Percentiles rank a stretch among this genome's conserved stretches.
Conservation (phyloP, 2,329 filamentous ascomycete genomes). For the Cladophialophora chaetospira region DNA sequence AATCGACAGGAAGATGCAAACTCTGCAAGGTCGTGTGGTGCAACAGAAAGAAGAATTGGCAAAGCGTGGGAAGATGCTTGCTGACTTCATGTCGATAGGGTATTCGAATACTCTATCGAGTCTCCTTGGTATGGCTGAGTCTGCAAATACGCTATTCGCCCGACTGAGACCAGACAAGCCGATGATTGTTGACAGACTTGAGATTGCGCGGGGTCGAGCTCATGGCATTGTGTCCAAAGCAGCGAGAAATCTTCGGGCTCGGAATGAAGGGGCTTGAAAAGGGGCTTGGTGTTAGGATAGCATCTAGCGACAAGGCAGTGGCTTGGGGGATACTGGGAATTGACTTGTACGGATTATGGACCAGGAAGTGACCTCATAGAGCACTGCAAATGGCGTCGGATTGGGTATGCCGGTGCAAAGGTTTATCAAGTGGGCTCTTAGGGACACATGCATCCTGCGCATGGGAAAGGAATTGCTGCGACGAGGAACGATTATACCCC, state of each 20-base stretch:
- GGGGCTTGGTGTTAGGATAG: background rate
- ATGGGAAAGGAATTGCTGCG: background rate
- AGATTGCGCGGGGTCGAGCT: conserved; percentile 22
- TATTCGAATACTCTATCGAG: background rate
- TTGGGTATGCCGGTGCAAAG: background rate
- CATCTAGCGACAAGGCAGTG: too few relatives aligned
- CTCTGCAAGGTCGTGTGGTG: background rate
- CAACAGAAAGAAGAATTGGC: background rate
- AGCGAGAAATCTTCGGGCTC: conserved; percentile 2
- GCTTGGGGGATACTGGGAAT: background rate
- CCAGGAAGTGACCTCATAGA: background rate
- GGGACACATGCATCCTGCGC: background rate
- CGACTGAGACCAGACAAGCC: background rate
- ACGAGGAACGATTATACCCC: conserved; percentile 12
- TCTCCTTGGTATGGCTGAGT: background rate
- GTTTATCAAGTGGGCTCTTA: background rate
- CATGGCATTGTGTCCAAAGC: conserved; percentile 22
- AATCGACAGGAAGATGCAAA: background rate
- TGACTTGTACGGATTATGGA: background rate
- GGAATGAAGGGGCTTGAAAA: background rate
- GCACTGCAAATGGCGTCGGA: conserved; percentile 1
- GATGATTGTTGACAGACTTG: conserved; percentile 14
- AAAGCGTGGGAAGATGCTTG: background rate
- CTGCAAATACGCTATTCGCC: background rate
- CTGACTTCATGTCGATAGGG: too few relatives aligned